Conservation (phyloP, 2,329 filamentous ascomycete species). For the Sarocladiaceae sp. region DNA sequence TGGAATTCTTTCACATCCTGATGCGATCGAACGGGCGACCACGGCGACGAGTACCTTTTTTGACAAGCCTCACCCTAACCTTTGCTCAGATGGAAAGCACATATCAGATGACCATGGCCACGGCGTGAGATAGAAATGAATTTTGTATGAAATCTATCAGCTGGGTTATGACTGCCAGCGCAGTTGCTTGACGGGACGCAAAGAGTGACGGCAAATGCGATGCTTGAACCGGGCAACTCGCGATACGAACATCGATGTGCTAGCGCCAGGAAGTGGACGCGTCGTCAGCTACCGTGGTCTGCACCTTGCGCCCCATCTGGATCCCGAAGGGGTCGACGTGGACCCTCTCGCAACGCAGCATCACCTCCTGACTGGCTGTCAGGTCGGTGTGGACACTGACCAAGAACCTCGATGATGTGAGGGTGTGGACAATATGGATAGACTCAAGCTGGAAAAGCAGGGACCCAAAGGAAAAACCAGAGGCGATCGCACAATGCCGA, state of each 20-base stretch:
- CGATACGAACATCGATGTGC: conserved; percentile 4
- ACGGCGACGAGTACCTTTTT: no score
- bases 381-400: conserved; percentile 1
- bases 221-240: neutral
- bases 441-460: neutral
- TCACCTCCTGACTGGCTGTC: neutral
- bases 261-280: conserved; percentile 2
- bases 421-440: conserved; percentile 3
- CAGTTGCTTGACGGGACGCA: no score
- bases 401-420: neutral
- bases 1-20: no score
- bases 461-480: neutral
- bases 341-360: neutral
- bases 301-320: neutral
- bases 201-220: no score
- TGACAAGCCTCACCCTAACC: no score
- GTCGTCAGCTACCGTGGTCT: conserved; percentile 7
- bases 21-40: no score
- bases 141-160: no score
- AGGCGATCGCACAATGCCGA: neutral
- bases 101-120: no score
- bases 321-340: conserved; percentile 1
- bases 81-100: no score
- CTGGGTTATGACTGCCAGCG: no score
- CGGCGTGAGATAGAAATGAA: no score